Conservation (phyloP, 192 early-diverging fungal genomes). For the Kickxella alabastrina region DNA sequence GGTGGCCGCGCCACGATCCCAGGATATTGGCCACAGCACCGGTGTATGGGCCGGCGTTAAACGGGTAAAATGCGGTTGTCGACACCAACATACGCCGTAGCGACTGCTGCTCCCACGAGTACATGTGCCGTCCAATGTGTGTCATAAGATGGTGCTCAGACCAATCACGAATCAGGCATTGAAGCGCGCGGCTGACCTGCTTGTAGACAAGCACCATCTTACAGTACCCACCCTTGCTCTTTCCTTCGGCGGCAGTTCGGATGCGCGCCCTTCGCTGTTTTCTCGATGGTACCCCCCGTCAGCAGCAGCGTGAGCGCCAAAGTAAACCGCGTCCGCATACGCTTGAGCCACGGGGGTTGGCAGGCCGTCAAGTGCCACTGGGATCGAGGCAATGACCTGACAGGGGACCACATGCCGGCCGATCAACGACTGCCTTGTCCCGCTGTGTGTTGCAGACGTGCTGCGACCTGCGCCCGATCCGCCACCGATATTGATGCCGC, state of each 20-base stretch:
- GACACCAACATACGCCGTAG: constrained; percentile 35
- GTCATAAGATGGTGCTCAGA: constrained; percentile 50
- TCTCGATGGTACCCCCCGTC: constrained; percentile 43
- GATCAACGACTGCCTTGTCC: constrained; percentile 21
- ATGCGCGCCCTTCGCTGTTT: neutral
- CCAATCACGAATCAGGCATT: constrained; percentile 48
- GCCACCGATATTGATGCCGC: neutral
- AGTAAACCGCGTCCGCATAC: constrained; percentile 41
- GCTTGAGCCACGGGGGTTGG: constrained; percentile 30
- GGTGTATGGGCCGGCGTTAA: constrained; percentile 36
- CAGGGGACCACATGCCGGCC: constrained; percentile 47
- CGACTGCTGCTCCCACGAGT: constrained; percentile 36
- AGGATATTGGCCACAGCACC: constrained; percentile 26
- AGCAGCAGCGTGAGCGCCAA: constrained; percentile 31
- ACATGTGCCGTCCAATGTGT: constrained; percentile 44
- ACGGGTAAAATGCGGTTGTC: constrained; percentile 42
- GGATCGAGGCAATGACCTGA: constrained; percentile 44
- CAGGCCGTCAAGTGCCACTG: constrained; percentile 37
- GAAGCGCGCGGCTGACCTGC: constrained; percentile 39
- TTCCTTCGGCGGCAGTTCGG: neutral
- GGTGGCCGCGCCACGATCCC: constrained; percentile 32
- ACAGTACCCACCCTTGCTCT: constrained; percentile 24
- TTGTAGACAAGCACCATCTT: constrained; percentile 44
- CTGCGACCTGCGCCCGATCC: neutral
- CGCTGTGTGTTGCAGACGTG: neutral